Evolutionary conservation across 768 basidiomycete species (phyloP), one percentile per base, ranked within the genome.

Genomic region (Russula lepida): DNA sequence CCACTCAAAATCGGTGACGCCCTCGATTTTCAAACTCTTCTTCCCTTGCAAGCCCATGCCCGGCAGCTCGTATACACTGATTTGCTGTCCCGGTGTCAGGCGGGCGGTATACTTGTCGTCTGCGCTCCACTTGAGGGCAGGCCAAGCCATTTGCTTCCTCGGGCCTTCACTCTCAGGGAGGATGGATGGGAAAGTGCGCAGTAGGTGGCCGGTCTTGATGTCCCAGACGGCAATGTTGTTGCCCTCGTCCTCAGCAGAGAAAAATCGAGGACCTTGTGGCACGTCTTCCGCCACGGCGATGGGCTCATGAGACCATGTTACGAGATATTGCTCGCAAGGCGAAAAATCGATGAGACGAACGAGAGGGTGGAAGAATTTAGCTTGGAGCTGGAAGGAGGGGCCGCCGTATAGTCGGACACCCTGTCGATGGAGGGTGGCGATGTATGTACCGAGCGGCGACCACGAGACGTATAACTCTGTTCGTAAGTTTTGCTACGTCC

Each of bases 151-250:
- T 70, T 88, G 88, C 69, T 90, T 92, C 74, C 88, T 90, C 59
- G 72, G 70, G 25, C 80, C 77, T 28, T 87, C 89, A 64, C 76
- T 81, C 57, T 85, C 86, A 48, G 76, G 75, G 48, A 74, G 74
- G 51, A 84, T 80, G 11, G 88, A 82, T 39, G 83, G 81, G 75
- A 99, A 98, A 2, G 95, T 98, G 54, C 97, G 89, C 47, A 98
- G 81, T 23, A 98, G 84, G 66, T 88, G 80, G 28, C 92, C 92
- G 19, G 94, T 87, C 74, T 93, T 95, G 77, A 95, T 84, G 69
- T 98, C 93, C 97, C 97, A 99, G n/a, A 99, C 85, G 59, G 95
- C 97, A 63, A 98, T 81, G 67, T 93, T 89, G 75, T 95, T 94
- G 33, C 94, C 97, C 75, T 95, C 94, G 71, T 98, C 97, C 60